phyloP scores from a whole-genome alignment of 2,329 filamentous ascomycete species.

The Apiospora phragmitis region DNA sequence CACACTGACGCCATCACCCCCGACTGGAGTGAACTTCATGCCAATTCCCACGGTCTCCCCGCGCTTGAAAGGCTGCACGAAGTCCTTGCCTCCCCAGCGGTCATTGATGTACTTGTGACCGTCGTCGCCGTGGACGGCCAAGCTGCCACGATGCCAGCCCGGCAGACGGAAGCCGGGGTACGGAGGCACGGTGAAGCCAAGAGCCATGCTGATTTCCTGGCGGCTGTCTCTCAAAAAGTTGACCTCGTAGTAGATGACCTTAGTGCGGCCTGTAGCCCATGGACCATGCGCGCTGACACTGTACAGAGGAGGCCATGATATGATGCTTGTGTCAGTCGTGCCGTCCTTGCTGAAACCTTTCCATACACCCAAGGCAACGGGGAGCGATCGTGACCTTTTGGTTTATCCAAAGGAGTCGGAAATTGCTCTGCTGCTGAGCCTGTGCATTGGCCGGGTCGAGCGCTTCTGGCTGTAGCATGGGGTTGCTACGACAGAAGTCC shows the following conservation, averaged over 20 bases:
- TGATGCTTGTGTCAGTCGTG: slow-evolving; percentile 62
- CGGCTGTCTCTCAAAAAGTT: slow-evolving; percentile 48
- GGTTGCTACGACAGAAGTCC: slow-evolving; percentile 63
- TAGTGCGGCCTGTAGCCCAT: slow-evolving; percentile 38
- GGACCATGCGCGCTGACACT: slow-evolving; percentile 60
- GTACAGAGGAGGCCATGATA: slow-evolving; percentile 71
- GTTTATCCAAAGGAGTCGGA: slow-evolving; percentile 50
- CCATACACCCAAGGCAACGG: slow-evolving; percentile 54
- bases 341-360: slow-evolving; percentile 39
- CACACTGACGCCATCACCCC: slow-evolving; percentile 43
- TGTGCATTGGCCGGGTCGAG: slow-evolving; percentile 52
- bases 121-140: slow-evolving; percentile 80
- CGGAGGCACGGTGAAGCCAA: slow-evolving; percentile 72
- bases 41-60: slow-evolving; percentile 73
- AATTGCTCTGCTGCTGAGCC: slow-evolving; percentile 51
- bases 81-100: slow-evolving; percentile 69
- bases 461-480: slow-evolving; percentile 23
- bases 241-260: slow-evolving; percentile 74
- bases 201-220: slow-evolving; percentile 53
- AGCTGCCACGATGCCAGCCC: slow-evolving; percentile 75
- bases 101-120: slow-evolving; percentile 77
- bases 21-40: slow-evolving; percentile 56
- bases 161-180: slow-evolving; percentile 78
- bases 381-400: slow-evolving; percentile 49
- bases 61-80: slow-evolving; percentile 61